Evolutionary conservation across 805 yeast genomes (phyloP).

Genomic region (Wickerhamiella alocasiicola): DNA sequence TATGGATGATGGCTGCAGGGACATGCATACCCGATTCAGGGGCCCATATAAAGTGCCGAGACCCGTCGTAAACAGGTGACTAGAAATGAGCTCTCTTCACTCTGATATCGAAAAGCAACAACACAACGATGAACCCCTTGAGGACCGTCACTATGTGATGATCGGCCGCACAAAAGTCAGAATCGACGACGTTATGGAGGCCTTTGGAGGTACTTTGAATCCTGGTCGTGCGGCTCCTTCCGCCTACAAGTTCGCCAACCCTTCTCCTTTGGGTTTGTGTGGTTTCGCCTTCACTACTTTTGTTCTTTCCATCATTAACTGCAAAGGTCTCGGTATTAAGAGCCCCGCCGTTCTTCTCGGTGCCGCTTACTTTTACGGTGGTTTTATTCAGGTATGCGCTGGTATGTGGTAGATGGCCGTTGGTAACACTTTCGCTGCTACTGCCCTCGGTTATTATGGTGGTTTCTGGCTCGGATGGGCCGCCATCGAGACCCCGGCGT

Average conservation of each 20-base stretch:
- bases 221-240: slow-evolving; percentile 56
- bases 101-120: slow-evolving; percentile 4
- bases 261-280: slow-evolving; percentile 51
- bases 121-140: neutral
- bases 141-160: slow-evolving; percentile 46
- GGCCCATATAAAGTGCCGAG: too few species aligned
- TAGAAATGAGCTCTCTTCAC: neutral
- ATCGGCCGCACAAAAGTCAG: slow-evolving; percentile 63
- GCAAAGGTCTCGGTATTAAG: slow-evolving; percentile 41
- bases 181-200: slow-evolving; percentile 31
- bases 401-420: slow-evolving; percentile 55
- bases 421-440: slow-evolving; percentile 57
- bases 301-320: slow-evolving; percentile 43
- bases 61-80: too few species aligned
- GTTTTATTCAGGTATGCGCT: slow-evolving; percentile 45
- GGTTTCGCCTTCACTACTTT: slow-evolving; percentile 55
- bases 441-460: slow-evolving; percentile 51
- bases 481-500: slow-evolving; percentile 45
- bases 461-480: slow-evolving; percentile 60
- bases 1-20: too few species aligned
- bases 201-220: slow-evolving; percentile 64
- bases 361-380: slow-evolving; percentile 51
- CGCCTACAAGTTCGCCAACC: slow-evolving; percentile 47
- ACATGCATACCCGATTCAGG: too few species aligned
- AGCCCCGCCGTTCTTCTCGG: slow-evolving; percentile 45